Conservation (phyloP, 2,329 filamentous ascomycete species). For the Samsoniella hepiali region DNA sequence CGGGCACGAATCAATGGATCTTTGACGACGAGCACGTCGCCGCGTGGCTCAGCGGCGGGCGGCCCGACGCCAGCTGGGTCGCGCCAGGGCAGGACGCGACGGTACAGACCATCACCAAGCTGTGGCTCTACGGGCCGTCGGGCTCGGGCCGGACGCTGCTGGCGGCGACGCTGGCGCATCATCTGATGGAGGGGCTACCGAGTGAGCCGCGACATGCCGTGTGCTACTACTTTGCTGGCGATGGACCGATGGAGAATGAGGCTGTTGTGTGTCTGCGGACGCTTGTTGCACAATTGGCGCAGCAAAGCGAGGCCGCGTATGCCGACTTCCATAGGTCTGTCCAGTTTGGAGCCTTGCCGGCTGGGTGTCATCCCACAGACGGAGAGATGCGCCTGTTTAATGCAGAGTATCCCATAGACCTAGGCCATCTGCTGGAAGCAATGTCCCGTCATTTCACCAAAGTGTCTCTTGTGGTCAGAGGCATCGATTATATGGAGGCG, state of each 20-base stretch:
- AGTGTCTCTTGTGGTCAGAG: not conserved
- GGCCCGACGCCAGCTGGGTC: conserved; percentile 7
- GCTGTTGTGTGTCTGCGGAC: not conserved
- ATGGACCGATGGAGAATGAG: not conserved
- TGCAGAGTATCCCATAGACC: not conserved
- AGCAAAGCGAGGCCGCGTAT: conserved; percentile 5
- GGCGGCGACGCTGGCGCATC: not conserved
- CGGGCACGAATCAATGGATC: conserved; percentile 9
- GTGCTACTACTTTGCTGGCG: conserved; percentile 6
- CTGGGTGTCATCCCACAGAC: not conserved
- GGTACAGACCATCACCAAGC: conserved; percentile 7
- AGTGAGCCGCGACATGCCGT: conserved; percentile 1
- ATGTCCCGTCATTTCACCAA: not conserved
- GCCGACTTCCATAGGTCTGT: not conserved
- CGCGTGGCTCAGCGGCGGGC: conserved; percentile 10
- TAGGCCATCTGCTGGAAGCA: not conserved
- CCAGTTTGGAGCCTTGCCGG: not conserved
- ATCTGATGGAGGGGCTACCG: not conserved
- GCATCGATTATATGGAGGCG: not conserved
- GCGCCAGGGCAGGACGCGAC: conserved; percentile 7
- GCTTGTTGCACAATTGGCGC: conserved; percentile 8
- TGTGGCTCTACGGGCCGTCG: conserved; percentile 12
- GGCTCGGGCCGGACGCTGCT: conserved; percentile 10
- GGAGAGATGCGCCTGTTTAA: not conserved
- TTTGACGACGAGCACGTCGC: conserved; percentile 8